Evolutionary conservation across 2,329 filamentous ascomycete genomes (phyloP).

Genomic region (Hypoxylon sp.): DNA sequence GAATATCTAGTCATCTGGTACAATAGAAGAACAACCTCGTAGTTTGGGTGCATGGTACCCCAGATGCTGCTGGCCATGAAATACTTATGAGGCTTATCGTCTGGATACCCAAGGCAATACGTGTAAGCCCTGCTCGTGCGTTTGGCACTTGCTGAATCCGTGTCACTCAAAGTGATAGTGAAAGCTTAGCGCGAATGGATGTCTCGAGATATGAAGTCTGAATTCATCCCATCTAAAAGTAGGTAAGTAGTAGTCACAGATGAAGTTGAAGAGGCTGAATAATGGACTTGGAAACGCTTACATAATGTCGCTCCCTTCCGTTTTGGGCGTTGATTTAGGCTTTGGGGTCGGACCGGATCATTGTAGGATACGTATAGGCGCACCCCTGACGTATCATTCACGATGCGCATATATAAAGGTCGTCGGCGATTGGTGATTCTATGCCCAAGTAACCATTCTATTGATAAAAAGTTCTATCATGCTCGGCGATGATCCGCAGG

Average conservation of each 20-base stretch:
- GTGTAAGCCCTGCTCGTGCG: background rate
- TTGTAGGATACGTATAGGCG: background rate
- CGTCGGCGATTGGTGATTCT: background rate
- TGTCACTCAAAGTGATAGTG: background rate
- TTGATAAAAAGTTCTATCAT: background rate
- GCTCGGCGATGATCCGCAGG: background rate
- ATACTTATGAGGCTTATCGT: too few species aligned
- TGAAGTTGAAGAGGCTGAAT: background rate
- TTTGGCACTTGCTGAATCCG: background rate
- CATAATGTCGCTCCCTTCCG: conserved; percentile 1
- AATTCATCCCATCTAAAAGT: background rate
- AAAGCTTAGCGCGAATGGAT: background rate
- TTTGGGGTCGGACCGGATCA: conserved; percentile 25
- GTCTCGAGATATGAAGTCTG: background rate
- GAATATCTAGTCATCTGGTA: background rate
- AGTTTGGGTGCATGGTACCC: background rate
- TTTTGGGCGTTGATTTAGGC: conserved; percentile 29
- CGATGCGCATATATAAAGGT: background rate
- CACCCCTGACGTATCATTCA: background rate
- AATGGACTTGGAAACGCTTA: background rate
- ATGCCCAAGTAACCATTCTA: background rate
- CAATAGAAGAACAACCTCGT: background rate
- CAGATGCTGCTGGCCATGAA: background rate
- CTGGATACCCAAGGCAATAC: too few species aligned
- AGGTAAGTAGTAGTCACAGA: background rate